Conservation (phyloP, 208 protist species). For the Acanthamoeba sp. region DNA sequence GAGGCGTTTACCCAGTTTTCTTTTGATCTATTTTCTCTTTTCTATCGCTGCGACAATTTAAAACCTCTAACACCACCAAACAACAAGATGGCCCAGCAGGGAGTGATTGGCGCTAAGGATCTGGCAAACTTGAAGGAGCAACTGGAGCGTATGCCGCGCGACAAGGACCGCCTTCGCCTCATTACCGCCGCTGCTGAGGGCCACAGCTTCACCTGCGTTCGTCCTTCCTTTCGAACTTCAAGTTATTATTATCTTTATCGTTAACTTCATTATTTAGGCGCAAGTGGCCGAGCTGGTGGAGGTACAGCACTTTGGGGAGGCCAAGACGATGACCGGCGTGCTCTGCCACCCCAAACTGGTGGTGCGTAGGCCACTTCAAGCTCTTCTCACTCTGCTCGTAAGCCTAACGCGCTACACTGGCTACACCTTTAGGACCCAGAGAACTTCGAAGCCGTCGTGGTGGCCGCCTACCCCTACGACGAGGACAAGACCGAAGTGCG, state of each 20-base stretch:
- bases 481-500: slow-evolving; percentile 72
- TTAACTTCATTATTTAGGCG: neutral
- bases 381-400: too few relatives aligned
- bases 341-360: slow-evolving; percentile 57
- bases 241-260: neutral
- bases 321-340: slow-evolving; percentile 72
- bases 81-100: neutral
- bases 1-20: too few relatives aligned
- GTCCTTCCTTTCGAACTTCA: neutral
- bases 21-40: too few relatives aligned
- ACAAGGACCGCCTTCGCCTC: slow-evolving; percentile 70
- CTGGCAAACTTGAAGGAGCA: slow-evolving; percentile 75
- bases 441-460: slow-evolving; percentile 63
- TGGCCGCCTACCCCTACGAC: slow-evolving; percentile 46
- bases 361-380: too few relatives aligned
- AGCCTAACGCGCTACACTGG: too few relatives aligned
- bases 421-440: too few relatives aligned
- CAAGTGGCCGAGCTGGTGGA: slow-evolving; percentile 74
- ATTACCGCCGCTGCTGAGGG: slow-evolving; percentile 64
- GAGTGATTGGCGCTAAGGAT: slow-evolving; percentile 51
- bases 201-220: slow-evolving; percentile 70
- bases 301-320: slow-evolving; percentile 75
- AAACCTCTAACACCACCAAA: neutral
- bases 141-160: slow-evolving; percentile 72
- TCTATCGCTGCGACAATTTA: too few relatives aligned